phyloP scores from a whole-genome alignment of 1,284 basidiomycete species.

The Irpex sp. region DNA sequence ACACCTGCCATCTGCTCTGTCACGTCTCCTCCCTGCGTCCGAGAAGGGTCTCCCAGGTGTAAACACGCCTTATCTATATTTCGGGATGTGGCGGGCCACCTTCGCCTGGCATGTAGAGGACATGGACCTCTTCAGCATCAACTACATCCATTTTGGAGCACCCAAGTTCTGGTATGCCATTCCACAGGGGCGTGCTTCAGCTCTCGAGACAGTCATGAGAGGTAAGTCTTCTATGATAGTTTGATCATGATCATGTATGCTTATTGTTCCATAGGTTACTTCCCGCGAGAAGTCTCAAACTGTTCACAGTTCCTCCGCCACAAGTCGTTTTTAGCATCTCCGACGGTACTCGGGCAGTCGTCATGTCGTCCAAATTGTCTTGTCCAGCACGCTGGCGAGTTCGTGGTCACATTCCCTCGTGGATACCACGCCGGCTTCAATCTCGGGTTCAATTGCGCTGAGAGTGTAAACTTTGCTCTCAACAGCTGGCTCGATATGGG shows the following conservation, averaged over 20 bases:
- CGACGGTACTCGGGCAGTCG: constrained; percentile 75
- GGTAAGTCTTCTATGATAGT: constrained; percentile 39
- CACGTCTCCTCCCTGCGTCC: constrained; percentile 69
- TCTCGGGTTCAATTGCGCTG: constrained; percentile 95
- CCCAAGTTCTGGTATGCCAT: constrained; percentile 98
- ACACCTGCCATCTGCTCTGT: constrained; percentile 83
- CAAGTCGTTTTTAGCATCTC: constrained; percentile 95
- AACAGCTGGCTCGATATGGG: constrained; percentile 94
- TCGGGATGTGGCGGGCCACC: constrained; percentile 98
- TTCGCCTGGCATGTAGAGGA: constrained; percentile 99
- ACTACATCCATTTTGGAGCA: constrained; percentile 98
- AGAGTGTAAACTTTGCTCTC: constrained; percentile 96
- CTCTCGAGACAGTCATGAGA: constrained; percentile 81
- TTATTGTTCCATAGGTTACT: constrained; percentile 56
- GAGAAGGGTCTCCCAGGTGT: constrained; percentile 86
- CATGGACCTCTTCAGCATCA: constrained; percentile 98
- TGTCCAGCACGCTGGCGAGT: constrained; percentile 90
- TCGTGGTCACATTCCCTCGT: constrained; percentile 92
- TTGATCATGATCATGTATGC: no score
- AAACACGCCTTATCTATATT: constrained; percentile 97
- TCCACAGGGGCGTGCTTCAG: constrained; percentile 78
- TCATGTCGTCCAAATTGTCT: constrained; percentile 85
- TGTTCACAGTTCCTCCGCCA: constrained; percentile 96
- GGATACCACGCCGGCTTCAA: constrained; percentile 99
- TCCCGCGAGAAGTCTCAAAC: constrained; percentile 78